Evolutionary conservation across 2,329 filamentous ascomycete species (phyloP), one percentile per base, ranked within the genome.

Genomic region (Fusarium guadeloupense): DNA sequence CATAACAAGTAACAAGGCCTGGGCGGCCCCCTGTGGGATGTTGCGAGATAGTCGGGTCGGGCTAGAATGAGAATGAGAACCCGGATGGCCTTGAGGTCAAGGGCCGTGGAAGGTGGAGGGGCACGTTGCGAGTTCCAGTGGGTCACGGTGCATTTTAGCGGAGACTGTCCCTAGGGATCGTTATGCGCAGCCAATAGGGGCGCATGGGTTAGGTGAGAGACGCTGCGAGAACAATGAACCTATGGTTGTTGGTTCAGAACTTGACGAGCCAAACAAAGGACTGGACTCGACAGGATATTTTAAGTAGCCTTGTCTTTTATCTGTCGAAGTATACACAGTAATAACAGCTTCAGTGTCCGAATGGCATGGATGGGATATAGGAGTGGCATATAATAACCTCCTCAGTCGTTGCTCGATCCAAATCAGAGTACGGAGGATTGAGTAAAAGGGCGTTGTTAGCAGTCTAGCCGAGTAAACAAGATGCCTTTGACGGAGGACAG

Each of bases 41-140:
- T 53, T 64, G 54, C 54, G 37, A 54, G 37, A 37, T 46, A 45
- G n/a, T n/a, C n/a, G n/a, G n/a, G n/a, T n/a, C n/a, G n/a, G n/a
- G n/a, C n/a, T n/a, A n/a, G n/a, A n/a, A n/a, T n/a, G n/a, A n/a
- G 39, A 49, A 14, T 68, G 70, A 72, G 70, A 69, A 72, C 71
- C 70, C 67, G 65, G 70, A 72, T 71, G 71, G 69, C 60, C 69
- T 62, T 51, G 51, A 54, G 62, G 57, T 62, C 46, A 59, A 46
- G 50, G 50, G 42, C 49, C 26, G 17, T 48, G 56, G 58, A 62
- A 58, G 49, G 57, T 63, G 51, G 64, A 67, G 63, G 63, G 64
- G 64, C 55, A 61, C 39, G 64, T 57, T 57, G 51, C 44, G 39
- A 48, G 45, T 47, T 58, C 19, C 50, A 48, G 57, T 62, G 58